A percentile compares a stretch with the other conserved stretches of the same genome.
phyloP scores from a whole-genome alignment of 1,284 basidiomycete genomes.

The Malassezia nana region DNA sequence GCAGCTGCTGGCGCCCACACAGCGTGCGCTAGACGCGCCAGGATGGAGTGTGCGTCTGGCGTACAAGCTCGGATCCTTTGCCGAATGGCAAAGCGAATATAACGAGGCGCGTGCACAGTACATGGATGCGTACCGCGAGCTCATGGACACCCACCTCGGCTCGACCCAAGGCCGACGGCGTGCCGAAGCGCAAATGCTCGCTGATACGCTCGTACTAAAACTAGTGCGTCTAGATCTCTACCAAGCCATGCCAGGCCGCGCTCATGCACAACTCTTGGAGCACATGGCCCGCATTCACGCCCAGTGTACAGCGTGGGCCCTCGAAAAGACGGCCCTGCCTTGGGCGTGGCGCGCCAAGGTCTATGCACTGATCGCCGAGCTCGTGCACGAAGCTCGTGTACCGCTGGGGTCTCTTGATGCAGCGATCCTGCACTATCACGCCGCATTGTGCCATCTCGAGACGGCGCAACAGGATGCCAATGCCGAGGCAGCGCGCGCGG shows the following conservation, averaged over 20 bases:
- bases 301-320: constrained; percentile 83
- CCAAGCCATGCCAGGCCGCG: constrained; percentile 65
- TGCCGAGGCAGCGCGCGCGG: constrained; percentile 1
- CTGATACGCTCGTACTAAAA: constrained; percentile 54
- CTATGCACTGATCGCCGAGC: constrained; percentile 48
- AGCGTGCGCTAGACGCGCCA: constrained; percentile 58
- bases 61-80: constrained; percentile 91
- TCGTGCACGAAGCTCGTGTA: constrained; percentile 24
- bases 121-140: constrained; percentile 19
- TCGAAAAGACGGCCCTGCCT: constrained; percentile 91
- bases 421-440: constrained; percentile 21
- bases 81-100: constrained; percentile 86
- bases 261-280: constrained; percentile 59
- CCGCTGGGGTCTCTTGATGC: not conserved
- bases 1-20: constrained; percentile 9
- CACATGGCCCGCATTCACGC: constrained; percentile 78
- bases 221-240: constrained; percentile 62
- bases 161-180: constrained; percentile 79
- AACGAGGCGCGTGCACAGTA: constrained; percentile 50
- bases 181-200: constrained; percentile 94
- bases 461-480: constrained; percentile 17
- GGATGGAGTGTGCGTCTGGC: constrained; percentile 95
- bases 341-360: constrained; percentile 94
- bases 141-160: constrained; percentile 47
- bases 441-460: constrained; percentile 36